Base-by-base conservation (phyloP, 2,329 filamentous ascomycete species). In the Fusarium euwallaceae region DNA sequence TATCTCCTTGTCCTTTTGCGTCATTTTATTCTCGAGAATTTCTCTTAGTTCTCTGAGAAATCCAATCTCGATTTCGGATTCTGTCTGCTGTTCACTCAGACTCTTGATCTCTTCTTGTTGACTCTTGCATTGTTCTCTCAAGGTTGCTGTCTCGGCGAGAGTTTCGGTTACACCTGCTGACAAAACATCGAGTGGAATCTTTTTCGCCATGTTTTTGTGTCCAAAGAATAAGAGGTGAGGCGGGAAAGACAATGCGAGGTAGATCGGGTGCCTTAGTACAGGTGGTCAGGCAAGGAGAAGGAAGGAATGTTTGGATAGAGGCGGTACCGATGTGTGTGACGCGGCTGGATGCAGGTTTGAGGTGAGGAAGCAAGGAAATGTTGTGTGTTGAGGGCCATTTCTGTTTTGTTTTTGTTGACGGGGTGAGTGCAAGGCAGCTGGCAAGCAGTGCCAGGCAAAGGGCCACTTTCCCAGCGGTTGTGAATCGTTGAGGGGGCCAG, bases 91-190 rank as follows among this genome's bases (percentile, higher is more conserved):
- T 4, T 8, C 17, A 20, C 12, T 22, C 8, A 76, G 66, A 2
- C 53, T 9, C 2, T 60, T 14, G 17, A 75, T 61, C 22, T 72
- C 48, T 4, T 4, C 9, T 2, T 61, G 39, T 16, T 76, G 74
- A 1, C 16, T 4, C 5, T 20, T 51, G 17, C 61, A 64, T 12
- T 4, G 2, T 6, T 41, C 12, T 29, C 43, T 51, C 4, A 74
- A 29, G 2, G 5, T 8, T 9, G 29, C 32, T 6, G 5, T 6
- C 2, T 74, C 64, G 1, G 20, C 4, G 8, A 62, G 6, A 4
- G 51, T 20, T 1, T 16, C 34, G 4, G n/a, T n/a, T 1, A 72
- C 27, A n/a, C 56, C n/a, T 65, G 61, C 10, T 22, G 32, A 9
- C 27, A 39, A 20, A 67, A 17, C 10, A n/a, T 36, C 27, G 7